Conservation (phyloP, 1,284 basidiomycete genomes). For the Bondarzewia mesenterica region DNA sequence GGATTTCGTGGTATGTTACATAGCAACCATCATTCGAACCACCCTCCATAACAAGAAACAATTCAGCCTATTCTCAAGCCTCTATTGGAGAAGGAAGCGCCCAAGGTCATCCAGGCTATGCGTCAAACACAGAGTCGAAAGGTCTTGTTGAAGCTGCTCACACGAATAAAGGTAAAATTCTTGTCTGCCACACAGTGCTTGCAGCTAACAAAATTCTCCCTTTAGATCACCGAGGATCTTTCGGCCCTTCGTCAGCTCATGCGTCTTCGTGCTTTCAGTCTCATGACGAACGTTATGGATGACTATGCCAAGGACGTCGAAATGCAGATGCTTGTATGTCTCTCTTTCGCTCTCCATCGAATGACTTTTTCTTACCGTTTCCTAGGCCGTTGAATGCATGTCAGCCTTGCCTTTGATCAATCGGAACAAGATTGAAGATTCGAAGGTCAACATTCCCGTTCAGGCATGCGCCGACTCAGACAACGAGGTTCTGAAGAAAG, state of each 20-base stretch:
- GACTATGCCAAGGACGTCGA: slow-evolving; percentile 74
- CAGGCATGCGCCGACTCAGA: slow-evolving; percentile 44
- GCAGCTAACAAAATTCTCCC: background rate
- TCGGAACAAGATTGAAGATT: slow-evolving; percentile 91
- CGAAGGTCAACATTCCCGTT: slow-evolving; percentile 69
- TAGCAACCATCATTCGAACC: background rate
- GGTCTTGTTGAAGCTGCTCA: slow-evolving; percentile 79
- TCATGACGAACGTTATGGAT: slow-evolving; percentile 85
- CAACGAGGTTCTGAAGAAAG: slow-evolving; percentile 43
- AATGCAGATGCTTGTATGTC: slow-evolving; percentile 56
- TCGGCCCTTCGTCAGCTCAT: slow-evolving; percentile 79
- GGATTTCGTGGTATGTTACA: slow-evolving; percentile 69
- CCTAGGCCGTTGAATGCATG: slow-evolving; percentile 71
- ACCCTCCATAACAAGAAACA: slow-evolving; percentile 5
- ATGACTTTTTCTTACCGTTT: slow-evolving; percentile 7
- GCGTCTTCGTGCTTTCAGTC: slow-evolving; percentile 88
- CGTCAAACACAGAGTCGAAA: slow-evolving; percentile 84
- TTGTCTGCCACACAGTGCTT: background rate
- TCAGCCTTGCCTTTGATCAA: slow-evolving; percentile 77
- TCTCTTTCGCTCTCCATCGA: slow-evolving; percentile 8
- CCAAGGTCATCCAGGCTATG: slow-evolving; percentile 88
- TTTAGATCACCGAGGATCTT: slow-evolving; percentile 79
- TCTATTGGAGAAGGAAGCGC: slow-evolving; percentile 73
- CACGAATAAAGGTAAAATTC: slow-evolving; percentile 61
- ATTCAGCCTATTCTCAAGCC: slow-evolving; percentile 67